A percentile compares a stretch with the other conserved stretches of the same genome.
phyloP scores from a whole-genome alignment of 306 rosid genomes.

The Castanea crenata region DNA sequence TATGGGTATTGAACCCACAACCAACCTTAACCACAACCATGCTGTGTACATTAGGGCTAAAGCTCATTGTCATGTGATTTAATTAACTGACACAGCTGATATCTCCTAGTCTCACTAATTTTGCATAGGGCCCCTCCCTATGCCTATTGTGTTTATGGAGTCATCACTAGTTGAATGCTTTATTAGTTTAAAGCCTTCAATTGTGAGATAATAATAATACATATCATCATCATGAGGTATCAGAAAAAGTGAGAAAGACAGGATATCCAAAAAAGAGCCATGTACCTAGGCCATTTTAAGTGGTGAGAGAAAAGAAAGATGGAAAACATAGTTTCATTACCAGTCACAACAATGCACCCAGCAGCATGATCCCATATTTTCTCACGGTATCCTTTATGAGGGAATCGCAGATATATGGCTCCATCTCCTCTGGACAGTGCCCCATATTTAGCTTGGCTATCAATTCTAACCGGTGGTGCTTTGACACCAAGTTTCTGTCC shows the following conservation, averaged over 20 bases:
- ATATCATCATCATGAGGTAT: not conserved
- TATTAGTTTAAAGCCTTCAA: no score
- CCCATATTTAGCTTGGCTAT: conserved; percentile 96
- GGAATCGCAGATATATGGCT: conserved; percentile 86
- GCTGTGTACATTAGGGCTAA: no score
- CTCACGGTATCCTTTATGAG: conserved; percentile 86
- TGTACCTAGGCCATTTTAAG: not conserved
- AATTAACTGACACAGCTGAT: no score
- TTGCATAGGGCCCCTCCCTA: no score
- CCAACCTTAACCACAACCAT: no score
- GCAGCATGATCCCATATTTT: conserved; percentile 99
- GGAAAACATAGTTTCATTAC: conserved; percentile 30
- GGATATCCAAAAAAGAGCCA: not conserved
- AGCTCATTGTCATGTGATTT: no score
- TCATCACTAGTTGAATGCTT: no score
- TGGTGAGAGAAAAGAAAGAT: not conserved
- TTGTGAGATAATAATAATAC: not conserved
- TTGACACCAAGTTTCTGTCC: conserved; percentile 94
- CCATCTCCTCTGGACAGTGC: conserved; percentile 98
- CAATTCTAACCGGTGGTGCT: conserved; percentile 93
- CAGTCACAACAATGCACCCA: conserved; percentile 85
- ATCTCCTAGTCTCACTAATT: no score
- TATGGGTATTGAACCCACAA: no score
- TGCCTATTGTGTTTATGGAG: no score
- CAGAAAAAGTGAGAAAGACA: not conserved